Conservation (phyloP, 2,329 filamentous ascomycete genomes). For the Sphaerostilbella broomeana region DNA sequence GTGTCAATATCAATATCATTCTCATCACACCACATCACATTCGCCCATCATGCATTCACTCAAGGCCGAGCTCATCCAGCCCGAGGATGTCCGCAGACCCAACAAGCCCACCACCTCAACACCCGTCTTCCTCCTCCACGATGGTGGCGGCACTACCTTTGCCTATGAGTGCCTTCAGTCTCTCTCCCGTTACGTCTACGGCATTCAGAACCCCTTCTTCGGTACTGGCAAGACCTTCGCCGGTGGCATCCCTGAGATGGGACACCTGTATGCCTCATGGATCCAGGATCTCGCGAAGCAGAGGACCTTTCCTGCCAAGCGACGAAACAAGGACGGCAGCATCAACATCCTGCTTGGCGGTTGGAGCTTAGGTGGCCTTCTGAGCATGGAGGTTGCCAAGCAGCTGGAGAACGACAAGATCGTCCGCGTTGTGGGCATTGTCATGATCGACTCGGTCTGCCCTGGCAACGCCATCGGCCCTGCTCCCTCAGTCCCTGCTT, state of each 20-base stretch:
- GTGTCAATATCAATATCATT: no score
- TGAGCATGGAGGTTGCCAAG: slow-evolving; percentile 45
- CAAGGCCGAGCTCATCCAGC: slow-evolving; percentile 30
- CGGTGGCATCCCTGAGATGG: slow-evolving; percentile 51
- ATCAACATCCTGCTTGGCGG: slow-evolving; percentile 44
- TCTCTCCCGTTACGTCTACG: slow-evolving; percentile 44
- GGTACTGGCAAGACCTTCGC: slow-evolving; percentile 39
- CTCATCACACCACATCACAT: no score
- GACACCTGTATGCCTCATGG: slow-evolving; percentile 39
- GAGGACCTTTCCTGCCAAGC: slow-evolving; percentile 22
- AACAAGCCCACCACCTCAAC: slow-evolving; percentile 20
- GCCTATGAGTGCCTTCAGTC: slow-evolving; percentile 48
- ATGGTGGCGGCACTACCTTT: slow-evolving; percentile 55
- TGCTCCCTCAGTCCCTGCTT: background rate
- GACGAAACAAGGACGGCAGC: slow-evolving; percentile 21
- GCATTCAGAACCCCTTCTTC: slow-evolving; percentile 50
- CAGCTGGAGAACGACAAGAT: slow-evolving; percentile 31
- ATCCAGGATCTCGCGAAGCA: slow-evolving; percentile 34
- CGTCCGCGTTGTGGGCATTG: slow-evolving; percentile 41
- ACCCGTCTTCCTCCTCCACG: slow-evolving; percentile 53
- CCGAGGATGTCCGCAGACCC: slow-evolving; percentile 25
- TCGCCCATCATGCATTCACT: slow-evolving; percentile 13
- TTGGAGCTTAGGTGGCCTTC: slow-evolving; percentile 49
- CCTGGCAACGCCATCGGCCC: slow-evolving; percentile 19
- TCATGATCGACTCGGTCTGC: slow-evolving; percentile 48